Evolutionary conservation across 164 flowering plant genomes (phyloP).

Genomic region (Annona cherimola): DNA sequence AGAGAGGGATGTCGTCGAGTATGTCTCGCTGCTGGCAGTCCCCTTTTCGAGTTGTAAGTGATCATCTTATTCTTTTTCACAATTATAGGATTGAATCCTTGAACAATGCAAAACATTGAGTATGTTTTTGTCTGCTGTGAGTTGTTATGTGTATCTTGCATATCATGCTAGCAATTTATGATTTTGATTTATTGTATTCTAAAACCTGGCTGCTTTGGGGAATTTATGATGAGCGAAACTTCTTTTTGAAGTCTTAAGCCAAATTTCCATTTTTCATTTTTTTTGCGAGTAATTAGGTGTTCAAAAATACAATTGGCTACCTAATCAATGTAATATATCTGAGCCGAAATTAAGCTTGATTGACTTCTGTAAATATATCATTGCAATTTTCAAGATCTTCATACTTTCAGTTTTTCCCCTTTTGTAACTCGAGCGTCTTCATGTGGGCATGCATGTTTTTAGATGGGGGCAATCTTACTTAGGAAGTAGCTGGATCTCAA

Average conservation of each 20-base stretch:
- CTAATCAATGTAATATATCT: no score
- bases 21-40: background rate
- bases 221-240: background rate
- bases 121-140: background rate
- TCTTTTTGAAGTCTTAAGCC: background rate
- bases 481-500: no score
- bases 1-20: conserved; percentile 12
- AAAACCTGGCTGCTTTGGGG: background rate
- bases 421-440: no score
- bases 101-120: background rate
- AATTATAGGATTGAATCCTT: conserved; percentile 1
- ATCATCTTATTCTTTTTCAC: conserved; percentile 7
- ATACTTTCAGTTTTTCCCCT: no score
- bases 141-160: background rate
- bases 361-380: no score
- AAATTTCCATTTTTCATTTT: background rate
- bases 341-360: no score
- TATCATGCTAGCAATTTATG: background rate
- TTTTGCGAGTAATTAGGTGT: no score
- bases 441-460: no score
- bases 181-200: conserved; percentile 1
- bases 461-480: no score
- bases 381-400: no score
- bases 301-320: no score
- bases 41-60: background rate